These are phyloP conservation scores for Sporobolomyces phaffii DNA, from an alignment of 768 basidiomycete species.

Conservation along the genomic window DNA sequence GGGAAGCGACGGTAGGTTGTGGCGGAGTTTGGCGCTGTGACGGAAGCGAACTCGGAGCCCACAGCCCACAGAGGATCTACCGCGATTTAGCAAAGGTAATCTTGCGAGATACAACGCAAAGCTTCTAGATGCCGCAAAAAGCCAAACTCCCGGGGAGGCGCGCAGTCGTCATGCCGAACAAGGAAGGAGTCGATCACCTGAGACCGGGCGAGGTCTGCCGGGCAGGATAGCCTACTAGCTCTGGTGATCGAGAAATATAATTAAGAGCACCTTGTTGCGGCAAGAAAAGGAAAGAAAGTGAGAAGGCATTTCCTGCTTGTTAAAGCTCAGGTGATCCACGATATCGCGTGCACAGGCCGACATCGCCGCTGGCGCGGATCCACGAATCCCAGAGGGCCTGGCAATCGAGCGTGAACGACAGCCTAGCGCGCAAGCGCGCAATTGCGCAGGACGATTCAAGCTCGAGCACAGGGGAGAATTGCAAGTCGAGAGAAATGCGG, in stretches of 20 bases:
- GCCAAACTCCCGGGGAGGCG: background rate
- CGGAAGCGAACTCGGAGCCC: background rate
- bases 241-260: background rate
- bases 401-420: no score
- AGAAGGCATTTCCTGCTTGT: no score
- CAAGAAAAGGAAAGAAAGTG: background rate
- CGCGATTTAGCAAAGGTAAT: background rate
- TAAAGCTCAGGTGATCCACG: no score
- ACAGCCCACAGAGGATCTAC: slow-evolving; percentile 12
- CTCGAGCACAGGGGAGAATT: no score
- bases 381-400: no score
- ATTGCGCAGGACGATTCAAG: no score
- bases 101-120: background rate
- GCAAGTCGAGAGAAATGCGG: no score
- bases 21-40: no score
- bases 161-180: background rate
- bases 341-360: no score
- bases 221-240: no score
- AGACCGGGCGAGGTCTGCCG: background rate
- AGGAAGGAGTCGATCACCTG: background rate
- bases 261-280: background rate
- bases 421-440: no score
- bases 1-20: background rate
- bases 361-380: no score
- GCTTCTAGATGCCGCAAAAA: background rate